Percentiles rank a stretch among this genome's conserved stretches.
These are phyloP conservation scores for Dimocarpus longan DNA, from an alignment of 345 rosid genomes.

Conservation along the genomic window DNA sequence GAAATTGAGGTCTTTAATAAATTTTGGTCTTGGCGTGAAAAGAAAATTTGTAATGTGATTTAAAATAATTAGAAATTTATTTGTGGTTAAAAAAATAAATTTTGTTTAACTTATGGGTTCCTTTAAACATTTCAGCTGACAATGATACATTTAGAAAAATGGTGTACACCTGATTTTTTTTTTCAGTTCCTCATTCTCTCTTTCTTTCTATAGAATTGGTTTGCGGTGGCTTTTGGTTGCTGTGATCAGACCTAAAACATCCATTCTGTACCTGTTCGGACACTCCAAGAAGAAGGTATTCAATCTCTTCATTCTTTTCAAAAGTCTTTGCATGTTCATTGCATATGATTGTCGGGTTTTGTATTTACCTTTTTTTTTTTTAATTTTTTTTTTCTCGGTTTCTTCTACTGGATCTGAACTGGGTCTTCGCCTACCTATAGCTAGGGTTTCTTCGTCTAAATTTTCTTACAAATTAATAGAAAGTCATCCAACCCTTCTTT, in stretches of 20 bases:
- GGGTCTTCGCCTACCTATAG: constrained; percentile 7
- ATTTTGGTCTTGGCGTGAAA: no score
- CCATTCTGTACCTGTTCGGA: not conserved
- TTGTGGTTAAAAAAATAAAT: no score
- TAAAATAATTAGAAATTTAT: no score
- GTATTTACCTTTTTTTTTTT: not conserved
- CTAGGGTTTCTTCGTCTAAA: constrained; percentile 44
- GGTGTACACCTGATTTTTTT: no score
- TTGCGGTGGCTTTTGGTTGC: constrained; percentile 23
- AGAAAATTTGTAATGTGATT: no score
- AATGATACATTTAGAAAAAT: no score
- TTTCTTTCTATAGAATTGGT: not conserved
- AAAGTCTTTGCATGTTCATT: constrained; percentile 28
- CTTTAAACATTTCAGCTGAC: no score
- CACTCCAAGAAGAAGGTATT: constrained; percentile 15
- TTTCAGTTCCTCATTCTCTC: not conserved
- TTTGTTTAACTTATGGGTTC: no score
- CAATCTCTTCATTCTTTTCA: not conserved
- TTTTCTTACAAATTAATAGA: not conserved
- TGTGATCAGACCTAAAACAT: constrained; percentile 18
- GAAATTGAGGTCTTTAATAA: no score
- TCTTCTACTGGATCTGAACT: constrained; percentile 38
- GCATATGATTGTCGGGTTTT: constrained; percentile 19
- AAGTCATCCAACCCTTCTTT: not conserved
- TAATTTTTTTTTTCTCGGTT: no score